Evolutionary conservation across 2,329 filamentous ascomycete genomes (phyloP), one percentile per base, ranked within the genome.

Genomic region (Calonectria montana): DNA sequence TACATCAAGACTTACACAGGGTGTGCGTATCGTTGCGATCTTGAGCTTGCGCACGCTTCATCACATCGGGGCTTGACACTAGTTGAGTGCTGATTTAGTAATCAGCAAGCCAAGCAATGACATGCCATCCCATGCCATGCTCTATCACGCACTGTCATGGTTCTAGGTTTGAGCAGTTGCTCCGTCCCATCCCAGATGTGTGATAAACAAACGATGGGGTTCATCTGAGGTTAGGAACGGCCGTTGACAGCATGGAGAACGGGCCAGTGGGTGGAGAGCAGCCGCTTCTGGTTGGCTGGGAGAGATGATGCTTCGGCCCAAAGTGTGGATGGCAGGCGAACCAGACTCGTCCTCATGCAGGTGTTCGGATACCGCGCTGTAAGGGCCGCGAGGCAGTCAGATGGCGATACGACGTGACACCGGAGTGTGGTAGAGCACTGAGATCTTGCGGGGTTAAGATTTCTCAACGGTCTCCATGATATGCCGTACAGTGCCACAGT

Each of bases 401-500:
- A 65, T 57, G 57, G 50, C 70, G 71, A 73, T 78, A 74, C 74
- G 75, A 78, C 74, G 76, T 78, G 72, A 77, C 76, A 78, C 74
- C 65, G 59, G 43, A 21, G 55, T 16, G 55, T 35, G 37, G 47
- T 64, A 41, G 61, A 68, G 73, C 71, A 72, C 69, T 59, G 61
- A 73, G 67, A 72, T 75, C 70, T 73, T 68, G 69, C 67, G 73
- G 70, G 71, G 68, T 73, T 69, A 61, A 59, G 65, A 70, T 70
- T 66, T 45, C 55, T 53, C 63, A 43, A 61, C 63, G 45, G 37
- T 41, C 39, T 53, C 65, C 50, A 65, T 65, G 61, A 47, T 53
- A 66, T 43, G 53, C 65, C 45, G 68, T 47, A 70, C 68, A 66
- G 68, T 70, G 68, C 37, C 53, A 50, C 25, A 27, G 7, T 29